A percentile compares a stretch with the other conserved stretches of the same genome.
phyloP scores from a whole-genome alignment of 208 protist species.

The Herpetomonas samuelpessoai region DNA sequence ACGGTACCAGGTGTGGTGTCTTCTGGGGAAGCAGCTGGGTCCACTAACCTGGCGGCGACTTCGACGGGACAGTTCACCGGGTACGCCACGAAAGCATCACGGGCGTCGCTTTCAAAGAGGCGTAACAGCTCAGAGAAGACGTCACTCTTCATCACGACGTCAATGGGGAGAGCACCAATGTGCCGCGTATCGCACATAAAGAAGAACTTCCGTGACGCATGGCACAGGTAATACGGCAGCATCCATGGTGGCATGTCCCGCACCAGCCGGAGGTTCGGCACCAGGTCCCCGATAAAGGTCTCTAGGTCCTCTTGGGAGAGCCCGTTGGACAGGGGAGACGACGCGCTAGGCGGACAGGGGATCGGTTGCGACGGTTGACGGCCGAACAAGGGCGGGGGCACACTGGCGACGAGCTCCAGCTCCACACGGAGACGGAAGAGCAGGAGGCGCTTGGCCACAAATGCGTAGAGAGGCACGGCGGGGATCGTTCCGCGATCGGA shows the following conservation, averaged over 20 bases:
- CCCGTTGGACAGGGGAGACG: conserved; percentile 76
- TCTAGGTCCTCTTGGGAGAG: conserved; percentile 85
- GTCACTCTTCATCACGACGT: conserved; percentile 80
- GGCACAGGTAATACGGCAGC: conserved; percentile 88
- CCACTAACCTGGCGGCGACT: conserved; percentile 38
- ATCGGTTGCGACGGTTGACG: conserved; percentile 10
- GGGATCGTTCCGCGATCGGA: conserved; percentile 51
- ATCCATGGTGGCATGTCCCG: conserved; percentile 86
- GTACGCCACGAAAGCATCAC: conserved; percentile 67
- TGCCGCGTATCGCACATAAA: conserved; percentile 90
- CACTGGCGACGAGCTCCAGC: conserved; percentile 60
- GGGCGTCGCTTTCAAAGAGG: conserved; percentile 84
- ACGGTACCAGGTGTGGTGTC: conserved; percentile 73
- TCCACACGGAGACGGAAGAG: conserved; percentile 81
- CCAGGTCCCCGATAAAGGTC: conserved; percentile 59
- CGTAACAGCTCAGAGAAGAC: conserved; percentile 89
- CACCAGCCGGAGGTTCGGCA: conserved; percentile 80
- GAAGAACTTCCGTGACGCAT: conserved; percentile 91
- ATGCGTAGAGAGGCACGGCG: conserved; percentile 79
- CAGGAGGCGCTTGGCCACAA: conserved; percentile 78
- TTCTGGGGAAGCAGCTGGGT: conserved; percentile 32
- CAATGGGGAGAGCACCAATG: conserved; percentile 74
- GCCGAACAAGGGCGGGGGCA: conserved; percentile 32
- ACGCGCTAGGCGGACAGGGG: conserved; percentile 55
- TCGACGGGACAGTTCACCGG: conserved; percentile 74